Evolutionary conservation across 2,329 filamentous ascomycete species (phyloP).

Genomic region (Penicillium occitanis): DNA sequence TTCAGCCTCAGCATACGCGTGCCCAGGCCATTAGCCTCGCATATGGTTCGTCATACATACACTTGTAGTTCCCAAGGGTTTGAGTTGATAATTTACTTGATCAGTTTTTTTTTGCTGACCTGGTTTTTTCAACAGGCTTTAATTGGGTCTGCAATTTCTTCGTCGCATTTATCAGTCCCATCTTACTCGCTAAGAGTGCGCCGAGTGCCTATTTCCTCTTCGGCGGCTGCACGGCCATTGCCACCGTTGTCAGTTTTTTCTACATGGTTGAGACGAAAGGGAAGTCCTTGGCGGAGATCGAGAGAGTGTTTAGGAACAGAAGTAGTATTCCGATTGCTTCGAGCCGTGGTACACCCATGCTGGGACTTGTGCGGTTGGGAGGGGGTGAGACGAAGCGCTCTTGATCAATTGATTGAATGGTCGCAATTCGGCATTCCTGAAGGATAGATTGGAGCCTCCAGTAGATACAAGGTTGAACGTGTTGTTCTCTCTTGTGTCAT

Average conservation of each 20-base stretch:
- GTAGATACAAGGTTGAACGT: neutral
- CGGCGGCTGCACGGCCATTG: conserved; percentile 41
- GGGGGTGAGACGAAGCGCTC: neutral
- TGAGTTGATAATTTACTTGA: too few species aligned
- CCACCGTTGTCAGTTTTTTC: conserved; percentile 38
- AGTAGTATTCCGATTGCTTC: neutral
- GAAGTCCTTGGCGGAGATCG: conserved; percentile 50
- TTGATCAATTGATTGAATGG: neutral
- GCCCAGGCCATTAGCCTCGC: conserved; percentile 56
- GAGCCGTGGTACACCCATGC: neutral
- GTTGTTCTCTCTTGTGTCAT: neutral
- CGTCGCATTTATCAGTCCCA: conserved; percentile 47
- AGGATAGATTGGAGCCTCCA: neutral
- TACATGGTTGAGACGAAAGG: conserved; percentile 56
- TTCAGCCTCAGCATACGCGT: conserved; percentile 56
- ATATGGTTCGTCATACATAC: conserved; percentile 49
- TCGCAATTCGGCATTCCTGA: neutral
- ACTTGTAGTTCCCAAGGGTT: too few species aligned
- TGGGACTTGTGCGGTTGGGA: neutral
- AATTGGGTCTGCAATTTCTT: conserved; percentile 39
- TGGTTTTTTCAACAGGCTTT: neutral
- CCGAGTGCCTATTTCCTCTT: conserved; percentile 51
- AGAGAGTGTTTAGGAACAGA: conserved; percentile 44
- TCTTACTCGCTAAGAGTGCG: conserved; percentile 43
- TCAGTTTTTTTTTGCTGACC: neutral